Base-by-base conservation (phyloP, 2,329 filamentous ascomycete species). In the Acrodontium crateriforme region DNA sequence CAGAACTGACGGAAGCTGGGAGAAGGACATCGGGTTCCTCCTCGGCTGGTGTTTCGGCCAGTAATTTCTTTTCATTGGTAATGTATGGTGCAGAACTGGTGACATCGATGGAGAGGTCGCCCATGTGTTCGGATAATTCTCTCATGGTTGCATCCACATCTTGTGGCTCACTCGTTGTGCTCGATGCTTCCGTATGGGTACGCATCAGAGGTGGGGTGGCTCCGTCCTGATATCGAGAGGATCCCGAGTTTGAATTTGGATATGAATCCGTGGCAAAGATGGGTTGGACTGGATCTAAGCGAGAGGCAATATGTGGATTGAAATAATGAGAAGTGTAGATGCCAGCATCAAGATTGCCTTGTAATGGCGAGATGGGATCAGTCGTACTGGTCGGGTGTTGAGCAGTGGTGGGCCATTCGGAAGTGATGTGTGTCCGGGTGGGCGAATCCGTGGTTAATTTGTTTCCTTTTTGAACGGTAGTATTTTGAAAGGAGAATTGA, bases 31-130 rank as follows among this genome's bases (percentile, higher is more conserved):
- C 78, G 34, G 69, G 75, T 32, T 93, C 79, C 35, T 80, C 76
- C 18, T 79, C 55, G 1, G 70, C 72, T 1, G 78, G 76, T 18
- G 65, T 63, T 42, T 70, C 68, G 7, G 69, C 63, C 21, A 73
- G 59, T 3, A 54, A 50, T 28, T 60, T 65, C 37, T 64, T 66
- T 45, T 74, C 67, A 31, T 71, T 67, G 37, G 80, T 76, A 17
- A 95, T 71, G 56, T 94, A 95, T 2, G 83, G 83, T 16, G 87
- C 84, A 51, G 84, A 78, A 36, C 84, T 87, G 21, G 73, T 76
- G 47, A 87, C 80, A 36, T 91, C 78, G 44, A 95, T 83, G 46
- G 81, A 85, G 9, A 95, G 63, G 22, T 82, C 78, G 6, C 87
- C 87, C 20, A 95, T 63, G 8, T 89, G 71, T 45, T 91, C 39